These are phyloP conservation scores for Chaetomiaceae sp. DNA, from an alignment of 2,329 filamentous ascomycete genomes.

Conservation along the genomic window DNA sequence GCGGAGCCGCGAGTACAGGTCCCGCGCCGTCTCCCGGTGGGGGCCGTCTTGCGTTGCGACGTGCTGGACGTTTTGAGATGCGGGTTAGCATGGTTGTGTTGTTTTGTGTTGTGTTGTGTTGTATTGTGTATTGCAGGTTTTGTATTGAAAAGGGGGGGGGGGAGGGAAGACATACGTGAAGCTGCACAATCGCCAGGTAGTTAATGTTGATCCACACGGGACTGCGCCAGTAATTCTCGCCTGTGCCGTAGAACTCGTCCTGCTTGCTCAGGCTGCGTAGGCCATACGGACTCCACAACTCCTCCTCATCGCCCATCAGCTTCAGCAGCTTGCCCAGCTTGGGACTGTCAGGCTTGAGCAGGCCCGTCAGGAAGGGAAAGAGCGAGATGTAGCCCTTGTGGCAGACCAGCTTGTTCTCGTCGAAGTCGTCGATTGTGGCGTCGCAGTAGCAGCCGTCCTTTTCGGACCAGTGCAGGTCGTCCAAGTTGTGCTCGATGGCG, in stretches of 20 bases:
- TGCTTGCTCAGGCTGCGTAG: constrained; percentile 82
- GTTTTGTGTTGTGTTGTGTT: too few species aligned
- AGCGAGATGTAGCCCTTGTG: constrained; percentile 95
- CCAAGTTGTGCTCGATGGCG: constrained; percentile 79
- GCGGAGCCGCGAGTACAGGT: constrained; percentile 72
- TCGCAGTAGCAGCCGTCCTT: constrained; percentile 84
- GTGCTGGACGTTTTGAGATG: constrained; percentile 47
- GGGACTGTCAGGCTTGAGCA: constrained; percentile 68
- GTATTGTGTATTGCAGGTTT: too few species aligned
- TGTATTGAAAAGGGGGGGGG: neutral
- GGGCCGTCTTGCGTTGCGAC: constrained; percentile 64
- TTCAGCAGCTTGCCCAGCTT: constrained; percentile 72
- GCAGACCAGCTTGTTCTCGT: constrained; percentile 84
- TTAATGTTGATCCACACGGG: constrained; percentile 97
- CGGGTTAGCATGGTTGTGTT: neutral
- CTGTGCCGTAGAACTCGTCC: constrained; percentile 79
- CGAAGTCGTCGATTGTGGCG: constrained; percentile 89
- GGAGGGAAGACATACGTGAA: constrained; percentile 58
- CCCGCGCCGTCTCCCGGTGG: constrained; percentile 61
- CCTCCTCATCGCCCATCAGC: constrained; percentile 71
- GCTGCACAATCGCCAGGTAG: constrained; percentile 75
- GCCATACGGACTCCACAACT: constrained; percentile 89
- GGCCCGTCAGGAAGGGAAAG: constrained; percentile 84
- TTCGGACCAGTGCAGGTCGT: constrained; percentile 89
- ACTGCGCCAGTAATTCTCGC: constrained; percentile 95